Conservation (phyloP, 345 rosid genomes). For the Linum trigynum region DNA sequence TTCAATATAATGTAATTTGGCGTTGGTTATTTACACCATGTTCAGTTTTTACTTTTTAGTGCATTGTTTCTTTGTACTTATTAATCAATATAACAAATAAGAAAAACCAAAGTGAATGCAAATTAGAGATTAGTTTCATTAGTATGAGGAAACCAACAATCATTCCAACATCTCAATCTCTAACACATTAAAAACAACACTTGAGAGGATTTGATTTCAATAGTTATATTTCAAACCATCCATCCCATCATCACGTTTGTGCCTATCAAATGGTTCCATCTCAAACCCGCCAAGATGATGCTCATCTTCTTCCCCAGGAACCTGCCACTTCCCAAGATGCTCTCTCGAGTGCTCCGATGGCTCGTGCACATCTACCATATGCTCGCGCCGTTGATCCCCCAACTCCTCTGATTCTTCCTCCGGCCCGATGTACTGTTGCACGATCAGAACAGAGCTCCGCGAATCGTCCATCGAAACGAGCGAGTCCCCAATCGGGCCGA, state of each 20-base stretch:
- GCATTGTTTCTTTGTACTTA: too few species aligned
- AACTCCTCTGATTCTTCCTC: neutral
- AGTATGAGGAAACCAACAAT: too few species aligned
- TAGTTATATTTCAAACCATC: neutral
- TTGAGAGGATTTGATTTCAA: neutral
- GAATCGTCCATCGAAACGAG: conserved; percentile 35
- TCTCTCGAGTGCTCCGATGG: conserved; percentile 1
- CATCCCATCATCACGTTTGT: neutral
- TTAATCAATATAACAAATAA: too few species aligned
- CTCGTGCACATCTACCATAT: neutral
- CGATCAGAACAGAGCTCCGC: conserved; percentile 48
- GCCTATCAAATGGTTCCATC: conserved; percentile 8
- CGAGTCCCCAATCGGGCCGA: conserved; percentile 51
- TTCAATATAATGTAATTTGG: too few species aligned
- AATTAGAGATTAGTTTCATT: too few species aligned
- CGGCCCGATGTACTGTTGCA: conserved; percentile 35
- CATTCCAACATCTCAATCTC: too few species aligned
- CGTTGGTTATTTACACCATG: too few species aligned
- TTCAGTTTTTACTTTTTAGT: too few species aligned
- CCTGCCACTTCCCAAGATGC: neutral
- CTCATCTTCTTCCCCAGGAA: neutral
- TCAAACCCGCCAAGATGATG: neutral
- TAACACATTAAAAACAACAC: too few species aligned
- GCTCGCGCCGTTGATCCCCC: neutral
- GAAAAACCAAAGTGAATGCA: too few species aligned